phyloP scores from a whole-genome alignment of 2,329 filamentous ascomycete genomes.

The Elsinoe necatrix region DNA sequence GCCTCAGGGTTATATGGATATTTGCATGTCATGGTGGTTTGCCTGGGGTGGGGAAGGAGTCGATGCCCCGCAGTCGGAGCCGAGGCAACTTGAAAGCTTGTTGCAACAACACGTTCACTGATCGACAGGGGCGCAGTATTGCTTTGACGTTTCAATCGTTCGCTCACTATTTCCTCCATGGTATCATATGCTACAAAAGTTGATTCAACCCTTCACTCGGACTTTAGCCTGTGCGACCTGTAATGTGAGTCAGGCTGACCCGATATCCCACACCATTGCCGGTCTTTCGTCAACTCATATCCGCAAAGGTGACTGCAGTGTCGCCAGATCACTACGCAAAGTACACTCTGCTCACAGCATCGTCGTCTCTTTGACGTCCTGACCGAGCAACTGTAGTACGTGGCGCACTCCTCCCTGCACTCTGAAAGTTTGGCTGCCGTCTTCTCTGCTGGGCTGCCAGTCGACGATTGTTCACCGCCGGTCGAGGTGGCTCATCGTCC shows the following conservation, averaged over 20 bases:
- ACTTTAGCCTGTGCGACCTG: neutral
- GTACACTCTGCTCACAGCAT: neutral
- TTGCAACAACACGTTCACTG: neutral
- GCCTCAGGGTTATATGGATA: neutral
- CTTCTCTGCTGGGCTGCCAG: neutral
- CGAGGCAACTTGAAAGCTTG: neutral
- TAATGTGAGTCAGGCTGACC: neutral
- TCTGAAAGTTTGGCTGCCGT: slow-evolving; percentile 5
- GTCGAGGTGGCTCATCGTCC: slow-evolving; percentile 3
- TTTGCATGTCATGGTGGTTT: neutral
- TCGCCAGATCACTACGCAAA: neutral
- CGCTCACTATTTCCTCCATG: neutral
- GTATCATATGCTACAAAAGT: neutral
- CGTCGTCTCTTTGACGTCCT: neutral
- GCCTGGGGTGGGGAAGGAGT: neutral
- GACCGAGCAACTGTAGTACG: neutral
- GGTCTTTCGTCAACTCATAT: too few relatives aligned
- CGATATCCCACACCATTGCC: too few relatives aligned
- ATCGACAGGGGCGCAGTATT: neutral
- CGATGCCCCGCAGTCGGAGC: neutral
- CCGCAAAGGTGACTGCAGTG: too few relatives aligned
- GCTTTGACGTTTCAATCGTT: neutral
- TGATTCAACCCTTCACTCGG: too few relatives aligned
- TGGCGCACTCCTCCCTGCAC: neutral
- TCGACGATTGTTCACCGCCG: neutral